A percentile compares a stretch with the other conserved stretches of the same genome.
Evolutionary conservation across 345 rosid genomes (phyloP).

Genomic region (Mercurialis annua): DNA sequence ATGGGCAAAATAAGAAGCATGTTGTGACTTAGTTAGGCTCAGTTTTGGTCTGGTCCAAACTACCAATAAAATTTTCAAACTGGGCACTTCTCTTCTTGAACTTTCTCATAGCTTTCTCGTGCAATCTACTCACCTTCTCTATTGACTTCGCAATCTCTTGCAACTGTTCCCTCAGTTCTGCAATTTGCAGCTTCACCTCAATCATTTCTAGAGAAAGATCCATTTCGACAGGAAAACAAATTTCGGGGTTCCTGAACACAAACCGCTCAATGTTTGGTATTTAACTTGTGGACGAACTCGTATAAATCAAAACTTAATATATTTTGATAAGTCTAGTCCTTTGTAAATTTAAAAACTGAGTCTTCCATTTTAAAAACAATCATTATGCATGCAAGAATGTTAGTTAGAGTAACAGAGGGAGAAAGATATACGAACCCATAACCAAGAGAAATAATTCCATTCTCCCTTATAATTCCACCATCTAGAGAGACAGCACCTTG

Average conservation of each 20-base stretch:
- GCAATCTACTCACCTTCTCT: not conserved
- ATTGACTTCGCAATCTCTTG: not conserved
- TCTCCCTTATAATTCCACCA: constrained; percentile 50
- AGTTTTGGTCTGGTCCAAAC: too few relatives aligned
- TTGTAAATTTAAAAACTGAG: not conserved
- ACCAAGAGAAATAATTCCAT: constrained; percentile 41
- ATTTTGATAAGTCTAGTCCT: not conserved
- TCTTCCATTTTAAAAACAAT: not conserved
- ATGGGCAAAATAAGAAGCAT: too few relatives aligned
- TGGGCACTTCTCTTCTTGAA: not conserved
- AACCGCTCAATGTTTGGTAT: not conserved
- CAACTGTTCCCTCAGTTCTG: constrained; percentile 11
- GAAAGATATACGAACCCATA: constrained; percentile 33
- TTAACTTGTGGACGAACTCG: not conserved
- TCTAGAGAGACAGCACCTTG: constrained; percentile 55
- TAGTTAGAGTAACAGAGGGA: not conserved
- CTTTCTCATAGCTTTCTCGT: constrained; percentile 12
- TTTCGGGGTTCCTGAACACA: constrained; percentile 34
- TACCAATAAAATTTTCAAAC: not conserved
- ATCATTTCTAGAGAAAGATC: not conserved
- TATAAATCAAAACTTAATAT: not conserved
- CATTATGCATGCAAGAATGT: not conserved
- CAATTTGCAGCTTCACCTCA: not conserved
- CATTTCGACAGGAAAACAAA: constrained; percentile 36
- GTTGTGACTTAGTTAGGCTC: too few relatives aligned